These are phyloP conservation scores for Fusarium tjaetaba DNA, from an alignment of 2,329 filamentous ascomycete species.

Conservation along the genomic window DNA sequence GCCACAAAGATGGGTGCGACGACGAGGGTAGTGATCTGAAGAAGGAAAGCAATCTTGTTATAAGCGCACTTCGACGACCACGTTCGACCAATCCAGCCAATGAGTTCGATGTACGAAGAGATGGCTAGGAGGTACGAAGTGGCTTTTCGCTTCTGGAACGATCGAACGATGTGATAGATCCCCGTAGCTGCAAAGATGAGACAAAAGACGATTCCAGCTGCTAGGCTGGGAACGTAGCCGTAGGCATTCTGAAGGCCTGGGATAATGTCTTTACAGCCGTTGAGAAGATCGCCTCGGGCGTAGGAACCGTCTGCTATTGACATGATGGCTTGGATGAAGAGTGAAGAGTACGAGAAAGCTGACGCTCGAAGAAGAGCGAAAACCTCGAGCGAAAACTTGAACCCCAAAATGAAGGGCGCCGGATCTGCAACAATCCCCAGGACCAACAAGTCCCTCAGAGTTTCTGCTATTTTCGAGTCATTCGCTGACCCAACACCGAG, in stretches of 20 bases:
- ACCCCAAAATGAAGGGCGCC: background rate
- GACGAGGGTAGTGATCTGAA: conserved; percentile 59
- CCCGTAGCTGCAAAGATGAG: conserved; percentile 26
- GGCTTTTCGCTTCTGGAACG: conserved; percentile 31
- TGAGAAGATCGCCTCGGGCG: conserved; percentile 34
- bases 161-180: conserved; percentile 30
- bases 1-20: conserved; percentile 61
- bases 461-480: background rate
- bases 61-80: conserved; percentile 61
- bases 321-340: background rate
- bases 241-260: conserved; percentile 34
- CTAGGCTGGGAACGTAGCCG: conserved; percentile 34
- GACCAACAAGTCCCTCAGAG: conserved; percentile 9
- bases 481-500: background rate
- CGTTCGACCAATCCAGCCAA: conserved; percentile 60
- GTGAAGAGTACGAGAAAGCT: background rate
- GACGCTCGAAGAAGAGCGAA: background rate
- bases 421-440: background rate
- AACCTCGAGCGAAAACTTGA: background rate
- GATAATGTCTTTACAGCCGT: conserved; percentile 29
- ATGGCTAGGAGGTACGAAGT: conserved; percentile 33
- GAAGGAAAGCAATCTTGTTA: conserved; percentile 58
- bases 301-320: conserved; percentile 25
- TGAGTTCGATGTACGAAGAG: conserved; percentile 48
- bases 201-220: conserved; percentile 32